A percentile compares a stretch with the other conserved stretches of the same genome.
phyloP scores from a whole-genome alignment of 2,329 filamentous ascomycete genomes.

The Aspergillus ibericus region DNA sequence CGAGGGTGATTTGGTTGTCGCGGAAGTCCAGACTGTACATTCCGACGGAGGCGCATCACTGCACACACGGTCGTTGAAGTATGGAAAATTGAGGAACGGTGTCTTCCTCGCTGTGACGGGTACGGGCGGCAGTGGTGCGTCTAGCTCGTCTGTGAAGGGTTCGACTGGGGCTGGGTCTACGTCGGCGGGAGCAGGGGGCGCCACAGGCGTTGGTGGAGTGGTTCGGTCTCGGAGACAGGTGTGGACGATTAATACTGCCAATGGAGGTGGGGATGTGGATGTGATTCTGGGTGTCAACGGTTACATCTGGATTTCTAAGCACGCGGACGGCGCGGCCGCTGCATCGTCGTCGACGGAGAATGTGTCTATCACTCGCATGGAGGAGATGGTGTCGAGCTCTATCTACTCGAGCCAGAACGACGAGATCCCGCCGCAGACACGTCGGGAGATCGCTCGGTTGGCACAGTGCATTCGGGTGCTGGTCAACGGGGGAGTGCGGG shows the following conservation, averaged over 20 bases:
- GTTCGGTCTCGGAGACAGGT: constrained; percentile 82
- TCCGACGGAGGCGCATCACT: constrained; percentile 81
- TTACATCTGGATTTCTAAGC: constrained; percentile 92
- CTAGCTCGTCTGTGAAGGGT: constrained; percentile 33
- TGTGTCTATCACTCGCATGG: constrained; percentile 75
- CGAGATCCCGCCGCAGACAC: constrained; percentile 70
- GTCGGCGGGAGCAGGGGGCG: constrained; percentile 52
- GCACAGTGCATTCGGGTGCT: constrained; percentile 78
- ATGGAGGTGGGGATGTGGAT: constrained; percentile 64
- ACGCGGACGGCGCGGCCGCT: constrained; percentile 58
- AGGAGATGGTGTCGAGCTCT: constrained; percentile 79
- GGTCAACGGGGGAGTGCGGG: constrained; percentile 75
- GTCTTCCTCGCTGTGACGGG: constrained; percentile 81
- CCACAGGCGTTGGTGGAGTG: constrained; percentile 72
- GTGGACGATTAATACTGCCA: constrained; percentile 66
- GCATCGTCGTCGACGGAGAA: constrained; percentile 49
- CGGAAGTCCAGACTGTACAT: constrained; percentile 89
- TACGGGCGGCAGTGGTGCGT: constrained; percentile 67
- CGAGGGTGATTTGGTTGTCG: constrained; percentile 89
- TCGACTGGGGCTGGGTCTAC: constrained; percentile 50
- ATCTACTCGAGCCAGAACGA: constrained; percentile 98
- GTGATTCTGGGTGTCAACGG: constrained; percentile 93
- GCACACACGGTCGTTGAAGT: constrained; percentile 87
- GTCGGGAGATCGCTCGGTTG: constrained; percentile 84
- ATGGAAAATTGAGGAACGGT: constrained; percentile 93